Evolutionary conservation across 2,329 filamentous ascomycete species (phyloP), one percentile per base, ranked within the genome.

Genomic region (Phoma herbarum): DNA sequence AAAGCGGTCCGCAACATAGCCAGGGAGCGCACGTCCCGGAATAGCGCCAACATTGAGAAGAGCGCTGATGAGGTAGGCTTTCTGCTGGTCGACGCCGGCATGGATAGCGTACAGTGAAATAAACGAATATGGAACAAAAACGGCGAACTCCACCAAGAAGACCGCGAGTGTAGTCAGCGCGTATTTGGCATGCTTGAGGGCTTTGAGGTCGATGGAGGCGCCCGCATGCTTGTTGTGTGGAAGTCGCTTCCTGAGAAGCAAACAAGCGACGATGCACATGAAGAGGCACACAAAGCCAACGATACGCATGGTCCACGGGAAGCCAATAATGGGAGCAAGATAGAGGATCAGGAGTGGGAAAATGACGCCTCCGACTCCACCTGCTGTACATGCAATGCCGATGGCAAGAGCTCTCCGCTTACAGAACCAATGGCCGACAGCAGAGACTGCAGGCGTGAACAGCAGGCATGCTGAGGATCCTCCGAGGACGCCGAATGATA

Each of bases 221-320:
- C 78, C 67, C 2, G 73, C 71, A 28, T 70, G 69, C 18, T 68
- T 70, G 48, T 64, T 70, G 7, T 80, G 80, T 11, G 79, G 76
- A 2, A 84, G 65, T 37, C 82, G 79, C 16, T 84, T 84, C 46
- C 77, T 82, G 10, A 85, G 79, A 7, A 83, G 79, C 0, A 74
- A 71, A 35, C 52, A 65, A 8, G 61, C 63, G 6, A 62, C 23
- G 25, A 52, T 45, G 42, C 52, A 59, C 43, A 61, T 60, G 51
- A 60, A 45, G 5, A 85, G 71, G 66, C 83, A 83, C 26, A 91
- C 81, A 61, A 91, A 88, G 0, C 82, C 88, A 1, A 89, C 77
- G 16, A 85, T 82, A 5, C 89, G 80, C 14, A 87, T 85, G 0
- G 85, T 81, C 85, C 86, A 88, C 0, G 80, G 73, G 60, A 88